These are phyloP conservation scores for Styphnolobium japonicum DNA, from an alignment of 306 rosid species.

Conservation along the genomic window DNA sequence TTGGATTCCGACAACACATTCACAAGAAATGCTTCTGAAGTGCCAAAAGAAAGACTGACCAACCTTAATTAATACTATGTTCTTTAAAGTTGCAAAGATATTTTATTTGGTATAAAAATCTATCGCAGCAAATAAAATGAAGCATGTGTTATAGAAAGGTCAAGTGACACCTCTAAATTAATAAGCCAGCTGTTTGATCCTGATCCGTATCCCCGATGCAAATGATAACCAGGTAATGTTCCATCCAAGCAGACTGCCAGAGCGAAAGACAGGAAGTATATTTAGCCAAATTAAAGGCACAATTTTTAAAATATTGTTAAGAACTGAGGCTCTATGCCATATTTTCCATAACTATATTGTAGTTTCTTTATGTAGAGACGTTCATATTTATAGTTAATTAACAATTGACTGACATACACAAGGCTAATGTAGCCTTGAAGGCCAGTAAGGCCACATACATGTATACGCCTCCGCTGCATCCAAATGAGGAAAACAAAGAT, in stretches of 20 bases:
- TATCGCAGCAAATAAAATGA: background rate
- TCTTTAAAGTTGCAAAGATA: background rate
- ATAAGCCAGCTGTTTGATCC: constrained; percentile 89
- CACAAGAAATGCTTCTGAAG: background rate
- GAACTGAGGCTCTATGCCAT: background rate
- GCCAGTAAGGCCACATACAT: background rate
- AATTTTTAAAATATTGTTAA: background rate
- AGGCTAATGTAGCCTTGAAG: background rate
- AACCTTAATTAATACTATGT: background rate
- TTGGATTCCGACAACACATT: background rate
- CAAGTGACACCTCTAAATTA: constrained; percentile 78
- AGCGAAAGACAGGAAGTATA: background rate
- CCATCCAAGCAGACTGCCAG: constrained; percentile 92
- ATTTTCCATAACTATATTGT: background rate
- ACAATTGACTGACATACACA: background rate
- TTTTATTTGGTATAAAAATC: background rate
- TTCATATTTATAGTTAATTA: background rate
- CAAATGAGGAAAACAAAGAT: background rate
- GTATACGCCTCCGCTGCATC: too few species aligned
- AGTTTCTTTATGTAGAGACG: background rate
- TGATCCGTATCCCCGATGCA: constrained; percentile 80
- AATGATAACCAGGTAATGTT: constrained; percentile 87
- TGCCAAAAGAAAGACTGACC: background rate
- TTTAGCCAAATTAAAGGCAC: constrained; percentile 2
- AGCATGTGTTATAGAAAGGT: background rate